Conservation (phyloP, 2,329 filamentous ascomycete species). For the Alternaria triticina region DNA sequence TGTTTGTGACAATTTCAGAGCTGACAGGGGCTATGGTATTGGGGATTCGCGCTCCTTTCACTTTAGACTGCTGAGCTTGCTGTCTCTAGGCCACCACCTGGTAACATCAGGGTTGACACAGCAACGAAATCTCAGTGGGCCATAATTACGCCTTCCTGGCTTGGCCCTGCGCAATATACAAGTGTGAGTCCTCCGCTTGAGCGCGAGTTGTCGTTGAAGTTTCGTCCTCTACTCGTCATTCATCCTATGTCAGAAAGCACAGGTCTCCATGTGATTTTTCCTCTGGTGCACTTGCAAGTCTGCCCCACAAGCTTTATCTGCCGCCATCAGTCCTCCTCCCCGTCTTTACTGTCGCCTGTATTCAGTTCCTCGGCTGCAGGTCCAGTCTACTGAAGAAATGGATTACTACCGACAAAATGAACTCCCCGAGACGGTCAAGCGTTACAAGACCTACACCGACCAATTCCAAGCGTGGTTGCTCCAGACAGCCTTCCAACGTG, state of each 20-base stretch:
- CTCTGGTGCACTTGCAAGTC: background rate
- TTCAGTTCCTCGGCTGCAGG: background rate
- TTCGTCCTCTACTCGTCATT: background rate
- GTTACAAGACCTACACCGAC: conserved; percentile 17
- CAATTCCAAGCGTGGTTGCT: conserved; percentile 26
- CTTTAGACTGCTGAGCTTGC: background rate
- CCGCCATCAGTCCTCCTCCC: background rate
- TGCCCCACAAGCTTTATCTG: background rate
- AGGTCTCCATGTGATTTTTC: background rate
- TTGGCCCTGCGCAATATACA: background rate
- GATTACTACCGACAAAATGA: conserved; percentile 22
- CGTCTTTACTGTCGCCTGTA: background rate
- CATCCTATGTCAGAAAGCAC: background rate
- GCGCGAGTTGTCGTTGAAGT: background rate
- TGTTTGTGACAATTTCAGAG: background rate
- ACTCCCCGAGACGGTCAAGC: conserved; percentile 23
- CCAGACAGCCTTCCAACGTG: conserved; percentile 14
- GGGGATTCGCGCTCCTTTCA: background rate
- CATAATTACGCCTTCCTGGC: background rate
- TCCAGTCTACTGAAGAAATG: conserved; percentile 6
- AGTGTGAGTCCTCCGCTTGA: background rate
- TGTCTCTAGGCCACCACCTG: background rate
- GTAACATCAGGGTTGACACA: background rate
- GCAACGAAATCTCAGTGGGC: background rate
- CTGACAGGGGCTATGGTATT: background rate